Conservation (phyloP, 1,284 basidiomycete genomes). For the Ganoderma boninense region DNA sequence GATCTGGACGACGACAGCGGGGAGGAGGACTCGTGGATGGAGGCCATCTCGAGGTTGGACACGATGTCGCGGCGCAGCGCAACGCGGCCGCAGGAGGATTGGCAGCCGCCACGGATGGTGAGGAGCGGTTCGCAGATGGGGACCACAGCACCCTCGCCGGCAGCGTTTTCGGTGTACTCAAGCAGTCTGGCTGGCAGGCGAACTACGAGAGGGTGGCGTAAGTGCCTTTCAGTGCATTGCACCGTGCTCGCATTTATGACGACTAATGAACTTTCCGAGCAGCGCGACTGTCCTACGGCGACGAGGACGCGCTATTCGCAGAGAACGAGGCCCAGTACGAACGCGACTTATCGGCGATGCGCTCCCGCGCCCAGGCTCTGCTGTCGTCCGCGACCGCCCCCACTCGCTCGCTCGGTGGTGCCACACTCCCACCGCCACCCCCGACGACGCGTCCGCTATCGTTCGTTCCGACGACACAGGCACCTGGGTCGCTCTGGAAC, state of each 20-base stretch:
- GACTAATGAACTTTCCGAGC: neutral
- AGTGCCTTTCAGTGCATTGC: slow-evolving; percentile 17
- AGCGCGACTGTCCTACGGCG: slow-evolving; percentile 37
- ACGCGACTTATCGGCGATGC: slow-evolving; percentile 38
- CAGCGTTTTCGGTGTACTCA: neutral
- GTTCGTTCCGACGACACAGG: slow-evolving; percentile 34
- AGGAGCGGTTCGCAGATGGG: slow-evolving; percentile 1
- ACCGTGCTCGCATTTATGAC: slow-evolving; percentile 2
- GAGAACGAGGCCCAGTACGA: slow-evolving; percentile 39
- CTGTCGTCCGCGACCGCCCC: slow-evolving; percentile 21
- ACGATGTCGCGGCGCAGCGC: slow-evolving; percentile 16
- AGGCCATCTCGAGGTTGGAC: slow-evolving; percentile 21
- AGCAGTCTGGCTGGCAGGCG: slow-evolving; percentile 14
- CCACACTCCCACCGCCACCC: slow-evolving; percentile 25
- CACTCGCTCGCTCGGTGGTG: slow-evolving; percentile 18
- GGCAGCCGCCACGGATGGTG: slow-evolving; percentile 6
- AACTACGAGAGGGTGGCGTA: slow-evolving; percentile 35
- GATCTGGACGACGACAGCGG: slow-evolving; percentile 10
- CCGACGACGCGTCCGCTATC: slow-evolving; percentile 26
- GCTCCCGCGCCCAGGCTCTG: slow-evolving; percentile 34
- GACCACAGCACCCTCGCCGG: neutral
- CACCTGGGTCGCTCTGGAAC: slow-evolving; percentile 31
- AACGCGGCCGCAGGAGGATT: neutral
- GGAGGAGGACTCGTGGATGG: slow-evolving; percentile 15
- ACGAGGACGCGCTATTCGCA: slow-evolving; percentile 37